A percentile compares a stretch with the other conserved stretches of the same genome.
These are phyloP conservation scores for Phytopythium vexans DNA, from an alignment of 352 stramenopile genomes.

Conservation along the genomic window DNA sequence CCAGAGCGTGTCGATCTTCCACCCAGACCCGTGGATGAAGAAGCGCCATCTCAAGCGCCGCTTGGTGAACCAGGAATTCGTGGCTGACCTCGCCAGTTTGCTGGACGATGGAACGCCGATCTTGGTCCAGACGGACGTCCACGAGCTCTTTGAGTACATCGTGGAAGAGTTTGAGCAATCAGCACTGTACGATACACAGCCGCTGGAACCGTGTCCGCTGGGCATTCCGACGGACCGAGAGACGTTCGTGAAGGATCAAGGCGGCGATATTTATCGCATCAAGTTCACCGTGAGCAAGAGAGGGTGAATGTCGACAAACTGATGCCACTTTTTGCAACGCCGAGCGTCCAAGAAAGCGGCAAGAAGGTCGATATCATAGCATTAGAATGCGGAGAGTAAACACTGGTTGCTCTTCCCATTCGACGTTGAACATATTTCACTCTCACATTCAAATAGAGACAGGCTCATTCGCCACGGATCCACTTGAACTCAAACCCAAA, in stretches of 20 bases:
- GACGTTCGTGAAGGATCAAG: slow-evolving; percentile 55
- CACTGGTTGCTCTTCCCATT: too few species aligned
- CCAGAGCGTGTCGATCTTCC: slow-evolving; percentile 83
- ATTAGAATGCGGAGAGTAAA: too few species aligned
- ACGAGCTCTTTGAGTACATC: slow-evolving; percentile 85
- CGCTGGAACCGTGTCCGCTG: slow-evolving; percentile 51
- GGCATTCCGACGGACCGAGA: slow-evolving; percentile 73
- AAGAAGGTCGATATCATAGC: too few species aligned
- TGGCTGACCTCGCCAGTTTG: slow-evolving; percentile 49
- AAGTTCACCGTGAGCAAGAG: slow-evolving; percentile 39
- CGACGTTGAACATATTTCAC: too few species aligned
- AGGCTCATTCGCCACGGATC: slow-evolving; percentile 1
- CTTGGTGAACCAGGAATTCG: slow-evolving; percentile 70
- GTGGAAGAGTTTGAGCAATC: slow-evolving; percentile 70
- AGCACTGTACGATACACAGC: slow-evolving; percentile 32
- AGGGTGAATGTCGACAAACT: too few species aligned
- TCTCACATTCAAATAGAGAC: too few species aligned
- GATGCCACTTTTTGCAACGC: too few species aligned
- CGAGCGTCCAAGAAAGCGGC: too few species aligned
- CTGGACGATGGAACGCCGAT: slow-evolving; percentile 56
- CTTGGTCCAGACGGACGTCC: slow-evolving; percentile 81
- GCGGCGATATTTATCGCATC: slow-evolving; percentile 68
- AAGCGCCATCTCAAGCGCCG: slow-evolving; percentile 83
- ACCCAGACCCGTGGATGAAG: slow-evolving; percentile 89
- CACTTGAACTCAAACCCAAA: slow-evolving; percentile 19